These are phyloP conservation scores for Cercospora sp. DNA, from an alignment of 2,329 filamentous ascomycete genomes.

Conservation along the genomic window DNA sequence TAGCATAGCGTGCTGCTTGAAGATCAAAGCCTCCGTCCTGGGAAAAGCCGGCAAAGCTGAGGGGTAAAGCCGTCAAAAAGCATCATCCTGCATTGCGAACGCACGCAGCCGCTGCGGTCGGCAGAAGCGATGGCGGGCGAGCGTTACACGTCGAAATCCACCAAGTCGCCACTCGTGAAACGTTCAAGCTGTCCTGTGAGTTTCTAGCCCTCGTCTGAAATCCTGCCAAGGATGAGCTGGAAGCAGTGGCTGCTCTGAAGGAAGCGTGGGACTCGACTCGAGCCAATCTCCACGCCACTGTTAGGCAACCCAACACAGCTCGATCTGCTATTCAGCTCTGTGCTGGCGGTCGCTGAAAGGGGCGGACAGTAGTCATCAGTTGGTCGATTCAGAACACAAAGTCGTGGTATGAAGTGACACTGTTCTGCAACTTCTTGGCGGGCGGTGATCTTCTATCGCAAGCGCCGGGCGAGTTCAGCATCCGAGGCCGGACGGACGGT, in stretches of 20 bases:
- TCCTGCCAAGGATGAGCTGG: neutral
- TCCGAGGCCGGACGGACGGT: neutral
- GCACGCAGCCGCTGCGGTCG: neutral
- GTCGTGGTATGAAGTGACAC: neutral
- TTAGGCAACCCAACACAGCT: neutral
- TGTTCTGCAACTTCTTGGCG: neutral
- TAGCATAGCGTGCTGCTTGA: neutral
- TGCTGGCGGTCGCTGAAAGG: neutral
- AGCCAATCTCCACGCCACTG: neutral
- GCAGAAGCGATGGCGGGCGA: neutral
- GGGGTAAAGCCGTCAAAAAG: neutral
- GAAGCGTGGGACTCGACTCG: neutral
- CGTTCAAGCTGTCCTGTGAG: neutral
- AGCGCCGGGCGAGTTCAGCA: neutral
- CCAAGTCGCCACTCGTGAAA: neutral
- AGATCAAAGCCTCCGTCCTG: neutral
- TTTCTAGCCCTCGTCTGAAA: neutral
- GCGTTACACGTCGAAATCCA: neutral
- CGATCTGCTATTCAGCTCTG: neutral
- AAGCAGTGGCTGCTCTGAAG: neutral
- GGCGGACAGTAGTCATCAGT: neutral
- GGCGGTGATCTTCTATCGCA: neutral
- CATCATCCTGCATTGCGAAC: constrained; percentile 5
- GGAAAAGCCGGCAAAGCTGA: neutral
- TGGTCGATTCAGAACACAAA: neutral